A percentile compares a stretch with the other conserved stretches of the same genome.
These are phyloP conservation scores for Flaveria brownii DNA, from an alignment of 129 eudicot species.

Conservation along the genomic window DNA sequence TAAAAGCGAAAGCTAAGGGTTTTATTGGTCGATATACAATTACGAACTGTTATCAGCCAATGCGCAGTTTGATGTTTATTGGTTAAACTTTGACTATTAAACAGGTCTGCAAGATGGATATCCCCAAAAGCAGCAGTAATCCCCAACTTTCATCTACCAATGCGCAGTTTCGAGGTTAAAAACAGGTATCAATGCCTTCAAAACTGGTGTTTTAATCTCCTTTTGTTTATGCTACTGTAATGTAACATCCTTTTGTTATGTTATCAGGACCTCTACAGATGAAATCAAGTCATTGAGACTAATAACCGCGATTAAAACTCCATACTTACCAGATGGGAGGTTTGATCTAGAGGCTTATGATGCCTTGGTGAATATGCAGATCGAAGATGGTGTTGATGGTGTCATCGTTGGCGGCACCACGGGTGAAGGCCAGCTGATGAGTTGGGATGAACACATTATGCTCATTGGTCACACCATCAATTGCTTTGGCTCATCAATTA, in stretches of 20 bases:
- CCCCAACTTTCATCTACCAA: conserved; percentile 66
- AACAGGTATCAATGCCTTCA: conserved; percentile 43
- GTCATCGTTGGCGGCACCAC: conserved; percentile 78
- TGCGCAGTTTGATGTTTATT: background rate
- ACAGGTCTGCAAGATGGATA: conserved; percentile 46
- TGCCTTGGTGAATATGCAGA: conserved; percentile 70
- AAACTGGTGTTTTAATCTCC: background rate
- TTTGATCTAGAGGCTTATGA: conserved; percentile 88
- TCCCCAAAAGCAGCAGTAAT: conserved; percentile 69
- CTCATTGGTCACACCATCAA: conserved; percentile 82
- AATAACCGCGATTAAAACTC: conserved; percentile 84
- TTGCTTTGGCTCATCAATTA: conserved; percentile 70
- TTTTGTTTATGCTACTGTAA: background rate
- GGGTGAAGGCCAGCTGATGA: conserved; percentile 80
- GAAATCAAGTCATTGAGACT: conserved; percentile 68
- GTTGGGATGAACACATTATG: conserved; percentile 84
- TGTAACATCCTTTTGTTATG: conserved; percentile 20
- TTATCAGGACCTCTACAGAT: conserved; percentile 63
- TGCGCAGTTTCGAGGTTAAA: conserved; percentile 74
- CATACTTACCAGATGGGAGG: conserved; percentile 85
- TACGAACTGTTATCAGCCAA: no score
- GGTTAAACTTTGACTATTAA: conserved; percentile 7
- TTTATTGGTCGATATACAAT: no score
- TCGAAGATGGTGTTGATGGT: conserved; percentile 52
- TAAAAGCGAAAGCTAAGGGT: no score